These are phyloP conservation scores for Vitis cinerea DNA, from an alignment of 164 flowering plant genomes.

Conservation along the genomic window DNA sequence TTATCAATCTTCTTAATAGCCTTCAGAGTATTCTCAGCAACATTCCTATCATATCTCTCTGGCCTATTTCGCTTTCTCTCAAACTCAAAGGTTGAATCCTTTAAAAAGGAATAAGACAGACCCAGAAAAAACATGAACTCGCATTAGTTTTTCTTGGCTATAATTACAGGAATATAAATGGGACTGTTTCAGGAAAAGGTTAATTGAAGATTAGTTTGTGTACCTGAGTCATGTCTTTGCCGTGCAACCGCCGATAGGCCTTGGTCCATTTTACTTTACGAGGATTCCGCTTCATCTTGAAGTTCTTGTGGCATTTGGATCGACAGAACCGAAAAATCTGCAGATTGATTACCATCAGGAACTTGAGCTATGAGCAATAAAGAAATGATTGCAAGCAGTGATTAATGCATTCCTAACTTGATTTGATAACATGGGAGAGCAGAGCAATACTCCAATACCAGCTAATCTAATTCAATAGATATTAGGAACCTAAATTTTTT, in stretches of 20 bases:
- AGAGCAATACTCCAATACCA: too few species aligned
- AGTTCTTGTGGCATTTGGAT: conserved; percentile 95
- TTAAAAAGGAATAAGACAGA: background rate
- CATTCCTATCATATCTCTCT: conserved; percentile 64
- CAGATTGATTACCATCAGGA: conserved; percentile 11
- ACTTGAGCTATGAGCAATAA: background rate
- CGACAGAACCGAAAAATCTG: conserved; percentile 87
- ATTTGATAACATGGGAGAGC: too few species aligned
- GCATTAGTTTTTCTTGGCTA: too few species aligned
- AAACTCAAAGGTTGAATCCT: conserved; percentile 72
- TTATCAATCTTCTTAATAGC: conserved; percentile 65
- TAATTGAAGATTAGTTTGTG: background rate
- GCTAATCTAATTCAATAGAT: too few species aligned
- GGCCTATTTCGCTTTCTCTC: conserved; percentile 74
- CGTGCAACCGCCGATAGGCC: conserved; percentile 76
- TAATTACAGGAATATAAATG: too few species aligned
- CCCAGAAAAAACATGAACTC: background rate
- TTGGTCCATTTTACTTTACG: conserved; percentile 96
- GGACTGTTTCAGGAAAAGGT: too few species aligned
- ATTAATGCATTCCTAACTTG: too few species aligned
- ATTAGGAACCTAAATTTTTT: too few species aligned
- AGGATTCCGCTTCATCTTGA: conserved; percentile 96
- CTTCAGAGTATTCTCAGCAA: conserved; percentile 49
- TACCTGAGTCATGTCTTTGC: conserved; percentile 95
- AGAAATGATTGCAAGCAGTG: too few species aligned